Evolutionary conservation across 495 filamentous ascomycete species (phyloP), one percentile per base, ranked within the genome.

Genomic region (Penicillium cataractarum): DNA sequence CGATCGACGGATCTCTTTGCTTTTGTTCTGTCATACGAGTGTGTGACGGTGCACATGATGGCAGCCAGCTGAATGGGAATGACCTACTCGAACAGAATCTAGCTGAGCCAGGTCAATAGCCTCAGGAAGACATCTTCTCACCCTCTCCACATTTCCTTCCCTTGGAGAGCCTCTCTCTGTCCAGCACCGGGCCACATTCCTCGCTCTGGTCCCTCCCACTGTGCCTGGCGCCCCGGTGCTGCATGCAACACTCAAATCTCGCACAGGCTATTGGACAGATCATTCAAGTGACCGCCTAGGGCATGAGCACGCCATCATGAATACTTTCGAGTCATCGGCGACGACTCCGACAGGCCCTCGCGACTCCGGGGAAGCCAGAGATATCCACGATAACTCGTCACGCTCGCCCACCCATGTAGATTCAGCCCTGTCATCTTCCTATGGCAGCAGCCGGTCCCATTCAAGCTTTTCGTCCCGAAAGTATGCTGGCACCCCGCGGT

Each of bases 221-320:
- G 48, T 48, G 12, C 60, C 64, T 57, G 57, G 33, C 50, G 51
- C 50, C 46, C 32, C 44, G 19, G 33, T n/a, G 44, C 61, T 61
- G 69, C 69, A 65, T 61, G 62, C n/a, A 59, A 46, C 57, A 22
- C 37, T 40, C 15, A 32, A 40, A 27, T 33, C 27, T 19, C 21
- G 3, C 57, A 21, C 42, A 50, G 33, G 10, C 57, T 40, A 65
- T 65, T 63, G 69, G 66, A 66, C 37, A 57, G 49, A 51, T 60
- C 8, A 13, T 27, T 44, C 24, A 60, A 61, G 48, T 58, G n/a
- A 63, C 61, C 49, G 60, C 57, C 52, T 26, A 70, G 64, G 61
- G 53, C 35, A 65, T 60, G 65, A 76, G 67, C 73, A 75, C 76
- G 74, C 69, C 75, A 78, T 77, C 65, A 78, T 78, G 78, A 70